A percentile compares a stretch with the other conserved stretches of the same genome.
Evolutionary conservation across 1,139 yeast species (phyloP).

Genomic region (Keqinozyma sinolaborantium): DNA sequence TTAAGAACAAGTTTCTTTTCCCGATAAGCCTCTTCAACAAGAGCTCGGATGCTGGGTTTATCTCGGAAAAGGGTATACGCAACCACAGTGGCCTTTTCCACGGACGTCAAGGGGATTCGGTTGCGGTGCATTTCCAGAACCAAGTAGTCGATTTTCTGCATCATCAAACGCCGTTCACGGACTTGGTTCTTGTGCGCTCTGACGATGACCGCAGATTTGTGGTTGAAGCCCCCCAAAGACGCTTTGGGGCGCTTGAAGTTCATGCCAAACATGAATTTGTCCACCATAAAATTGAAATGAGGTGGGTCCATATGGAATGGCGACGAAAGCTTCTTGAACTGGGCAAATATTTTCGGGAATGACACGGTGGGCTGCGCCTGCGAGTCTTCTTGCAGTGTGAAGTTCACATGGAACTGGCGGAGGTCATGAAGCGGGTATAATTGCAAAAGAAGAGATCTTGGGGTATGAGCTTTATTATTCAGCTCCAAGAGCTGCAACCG

Average conservation of each 20-base stretch:
- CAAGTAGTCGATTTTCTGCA: slow-evolving; percentile 1
- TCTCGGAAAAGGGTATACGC: slow-evolving; percentile 31
- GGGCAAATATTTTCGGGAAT: neutral
- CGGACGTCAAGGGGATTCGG: slow-evolving; percentile 23
- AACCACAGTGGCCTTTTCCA: slow-evolving; percentile 28
- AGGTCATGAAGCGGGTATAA: neutral
- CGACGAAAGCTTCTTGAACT: neutral
- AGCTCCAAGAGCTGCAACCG: neutral
- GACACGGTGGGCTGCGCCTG: neutral
- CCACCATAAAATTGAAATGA: slow-evolving; percentile 38
- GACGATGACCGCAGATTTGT: slow-evolving; percentile 1
- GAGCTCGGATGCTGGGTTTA: slow-evolving; percentile 14
- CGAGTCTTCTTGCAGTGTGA: neutral
- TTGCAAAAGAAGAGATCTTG: neutral
- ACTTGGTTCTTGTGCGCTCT: slow-evolving; percentile 1
- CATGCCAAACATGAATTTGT: slow-evolving; percentile 16
- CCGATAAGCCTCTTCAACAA: slow-evolving; percentile 4
- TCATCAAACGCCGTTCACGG: neutral
- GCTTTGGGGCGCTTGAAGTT: slow-evolving; percentile 8
- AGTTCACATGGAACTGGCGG: neutral
- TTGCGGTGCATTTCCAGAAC: slow-evolving; percentile 20
- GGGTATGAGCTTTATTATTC: neutral
- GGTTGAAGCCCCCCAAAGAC: slow-evolving; percentile 3
- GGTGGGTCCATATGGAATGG: slow-evolving; percentile 12
- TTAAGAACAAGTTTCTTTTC: neutral